Evolutionary conservation across 495 filamentous ascomycete species (phyloP).

Genomic region (Symbiotaphrina buchneri): DNA sequence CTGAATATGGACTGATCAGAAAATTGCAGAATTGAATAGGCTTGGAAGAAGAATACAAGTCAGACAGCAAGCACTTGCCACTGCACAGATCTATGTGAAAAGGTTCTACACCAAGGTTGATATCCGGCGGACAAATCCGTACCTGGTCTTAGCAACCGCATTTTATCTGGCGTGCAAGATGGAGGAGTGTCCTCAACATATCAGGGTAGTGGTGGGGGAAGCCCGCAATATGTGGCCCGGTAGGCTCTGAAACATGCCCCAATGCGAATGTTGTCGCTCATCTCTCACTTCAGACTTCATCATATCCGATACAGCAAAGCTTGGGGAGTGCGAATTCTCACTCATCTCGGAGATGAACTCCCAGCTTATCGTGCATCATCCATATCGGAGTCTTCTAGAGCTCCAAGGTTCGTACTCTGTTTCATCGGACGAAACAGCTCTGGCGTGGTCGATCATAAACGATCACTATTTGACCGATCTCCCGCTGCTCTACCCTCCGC

Average conservation of each 20-base stretch:
- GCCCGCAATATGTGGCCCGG: constrained; percentile 75
- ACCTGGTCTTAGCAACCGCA: constrained; percentile 73
- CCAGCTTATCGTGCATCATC: constrained; percentile 87
- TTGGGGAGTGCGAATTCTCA: constrained; percentile 93
- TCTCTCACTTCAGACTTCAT: constrained; percentile 38
- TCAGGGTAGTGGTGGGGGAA: constrained; percentile 66
- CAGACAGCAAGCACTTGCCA: constrained; percentile 82
- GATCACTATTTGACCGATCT: constrained; percentile 92
- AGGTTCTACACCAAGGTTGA: constrained; percentile 85
- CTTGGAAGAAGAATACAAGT: constrained; percentile 57
- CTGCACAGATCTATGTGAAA: constrained; percentile 83
- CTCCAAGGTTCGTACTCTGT: constrained; percentile 49
- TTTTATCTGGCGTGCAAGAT: constrained; percentile 95
- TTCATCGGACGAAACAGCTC: constrained; percentile 49
- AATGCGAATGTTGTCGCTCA: too few relatives aligned
- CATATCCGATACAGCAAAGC: constrained; percentile 55
- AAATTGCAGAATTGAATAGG: constrained; percentile 44
- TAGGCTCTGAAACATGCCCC: constrained; percentile 16
- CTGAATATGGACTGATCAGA: neutral
- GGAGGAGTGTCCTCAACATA: constrained; percentile 96
- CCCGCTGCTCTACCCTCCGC: constrained; percentile 69
- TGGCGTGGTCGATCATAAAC: constrained; percentile 80
- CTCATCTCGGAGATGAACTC: constrained; percentile 90
- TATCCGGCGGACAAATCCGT: constrained; percentile 82
- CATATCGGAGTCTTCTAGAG: constrained; percentile 70